Evolutionary conservation across 2,329 filamentous ascomycete genomes (phyloP).

Genomic region (Sclerotinia borealis): DNA sequence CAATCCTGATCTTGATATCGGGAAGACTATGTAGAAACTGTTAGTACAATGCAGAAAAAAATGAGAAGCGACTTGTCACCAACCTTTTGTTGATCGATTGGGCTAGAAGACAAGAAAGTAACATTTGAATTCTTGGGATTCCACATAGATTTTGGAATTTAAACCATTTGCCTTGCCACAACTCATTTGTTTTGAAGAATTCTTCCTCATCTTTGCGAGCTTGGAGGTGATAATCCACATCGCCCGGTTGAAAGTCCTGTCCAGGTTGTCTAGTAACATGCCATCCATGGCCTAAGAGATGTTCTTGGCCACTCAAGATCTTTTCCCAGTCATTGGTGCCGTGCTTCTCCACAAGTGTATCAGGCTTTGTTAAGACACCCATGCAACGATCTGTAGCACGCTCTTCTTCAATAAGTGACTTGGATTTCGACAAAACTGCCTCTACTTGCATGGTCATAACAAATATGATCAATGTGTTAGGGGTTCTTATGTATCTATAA

Average conservation of each 20-base stretch:
- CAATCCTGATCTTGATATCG: constrained; percentile 9
- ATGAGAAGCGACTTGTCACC: neutral
- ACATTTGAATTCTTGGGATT: constrained; percentile 42
- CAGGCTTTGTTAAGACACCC: constrained; percentile 81
- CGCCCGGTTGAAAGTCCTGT: neutral
- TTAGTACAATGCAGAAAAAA: neutral
- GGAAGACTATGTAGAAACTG: constrained; percentile 34
- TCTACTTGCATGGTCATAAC: constrained; percentile 74
- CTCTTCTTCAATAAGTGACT: constrained; percentile 54
- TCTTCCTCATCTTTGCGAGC: constrained; percentile 43
- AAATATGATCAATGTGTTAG: constrained; percentile 69
- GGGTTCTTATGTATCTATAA: constrained; percentile 55
- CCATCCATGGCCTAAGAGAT: constrained; percentile 66
- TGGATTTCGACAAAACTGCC: constrained; percentile 66
- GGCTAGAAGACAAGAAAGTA: constrained; percentile 43
- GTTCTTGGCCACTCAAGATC: constrained; percentile 55
- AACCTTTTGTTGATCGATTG: constrained; percentile 38
- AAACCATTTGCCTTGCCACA: constrained; percentile 41
- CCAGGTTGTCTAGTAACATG: constrained; percentile 69
- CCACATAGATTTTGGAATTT: constrained; percentile 43
- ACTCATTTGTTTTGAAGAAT: constrained; percentile 41
- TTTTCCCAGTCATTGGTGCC: constrained; percentile 47
- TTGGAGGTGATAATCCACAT: constrained; percentile 35
- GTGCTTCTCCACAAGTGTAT: constrained; percentile 51
- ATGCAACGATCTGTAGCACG: constrained; percentile 55